phyloP scores from a whole-genome alignment of 495 filamentous ascomycete genomes.

The Lasiosphaeria miniovina region DNA sequence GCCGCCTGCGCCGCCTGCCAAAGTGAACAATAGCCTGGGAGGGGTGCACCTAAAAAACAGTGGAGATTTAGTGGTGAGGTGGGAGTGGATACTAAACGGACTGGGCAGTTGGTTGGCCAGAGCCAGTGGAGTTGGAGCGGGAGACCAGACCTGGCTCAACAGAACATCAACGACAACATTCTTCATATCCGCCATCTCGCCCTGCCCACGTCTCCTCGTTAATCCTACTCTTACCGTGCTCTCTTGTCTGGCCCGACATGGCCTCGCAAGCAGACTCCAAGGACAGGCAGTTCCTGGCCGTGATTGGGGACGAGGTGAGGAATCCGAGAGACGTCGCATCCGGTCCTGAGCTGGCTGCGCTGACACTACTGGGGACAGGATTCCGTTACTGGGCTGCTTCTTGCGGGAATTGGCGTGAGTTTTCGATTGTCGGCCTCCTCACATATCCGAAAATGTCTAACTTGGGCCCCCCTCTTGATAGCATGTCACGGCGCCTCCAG shows the following conservation, averaged over 20 bases:
- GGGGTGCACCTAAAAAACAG: too few relatives aligned
- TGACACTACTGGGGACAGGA: constrained; percentile 50
- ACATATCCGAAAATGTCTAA: constrained; percentile 6
- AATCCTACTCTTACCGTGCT: not conserved
- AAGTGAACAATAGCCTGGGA: too few relatives aligned
- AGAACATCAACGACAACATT: too few relatives aligned
- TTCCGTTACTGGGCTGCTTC: constrained; percentile 88
- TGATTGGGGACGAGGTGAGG: constrained; percentile 93
- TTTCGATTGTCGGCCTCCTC: not conserved
- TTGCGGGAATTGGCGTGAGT: constrained; percentile 91
- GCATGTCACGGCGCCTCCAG: constrained; percentile 56
- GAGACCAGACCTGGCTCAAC: too few relatives aligned
- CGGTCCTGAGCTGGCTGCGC: constrained; percentile 40
- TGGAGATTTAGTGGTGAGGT: too few relatives aligned
- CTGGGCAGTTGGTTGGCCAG: too few relatives aligned
- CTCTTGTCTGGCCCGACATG: constrained; percentile 30
- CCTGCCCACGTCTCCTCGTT: not conserved
- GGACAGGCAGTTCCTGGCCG: constrained; percentile 92
- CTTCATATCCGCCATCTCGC: too few relatives aligned
- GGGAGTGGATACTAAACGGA: too few relatives aligned
- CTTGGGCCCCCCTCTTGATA: constrained; percentile 9
- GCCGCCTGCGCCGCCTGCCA: too few relatives aligned
- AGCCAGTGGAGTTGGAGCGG: too few relatives aligned
- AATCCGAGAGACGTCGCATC: not conserved
- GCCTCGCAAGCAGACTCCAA: constrained; percentile 64